Conservation (phyloP, 1,284 basidiomycete genomes). For the Gastroboletus turbinatus region DNA sequence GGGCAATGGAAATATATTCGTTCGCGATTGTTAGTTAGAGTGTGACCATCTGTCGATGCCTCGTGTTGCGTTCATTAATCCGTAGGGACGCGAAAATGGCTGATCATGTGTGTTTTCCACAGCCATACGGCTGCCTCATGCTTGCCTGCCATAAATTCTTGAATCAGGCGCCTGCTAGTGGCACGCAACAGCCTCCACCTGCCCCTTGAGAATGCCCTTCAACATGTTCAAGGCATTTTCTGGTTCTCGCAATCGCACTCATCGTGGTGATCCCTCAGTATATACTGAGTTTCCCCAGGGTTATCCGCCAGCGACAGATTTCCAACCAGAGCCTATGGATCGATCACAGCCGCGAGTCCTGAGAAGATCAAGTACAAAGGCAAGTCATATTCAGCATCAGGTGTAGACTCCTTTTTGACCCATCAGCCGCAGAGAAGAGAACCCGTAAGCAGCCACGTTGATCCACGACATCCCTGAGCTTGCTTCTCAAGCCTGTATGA, state of each 20-base stretch:
- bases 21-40: constrained; percentile 1
- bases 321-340: constrained; percentile 24
- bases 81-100: background rate
- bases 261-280: constrained; percentile 27
- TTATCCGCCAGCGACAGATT: constrained; percentile 30
- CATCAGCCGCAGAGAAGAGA: constrained; percentile 29
- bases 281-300: constrained; percentile 33
- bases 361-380: constrained; percentile 33
- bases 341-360: constrained; percentile 27
- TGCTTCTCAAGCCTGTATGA: constrained; percentile 6
- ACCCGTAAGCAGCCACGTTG: constrained; percentile 26
- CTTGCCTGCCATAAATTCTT: constrained; percentile 31
- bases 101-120: constrained; percentile 2
- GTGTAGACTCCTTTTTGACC: constrained; percentile 13
- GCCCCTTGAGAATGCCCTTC: constrained; percentile 36
- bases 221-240: constrained; percentile 40
- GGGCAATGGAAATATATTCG: background rate
- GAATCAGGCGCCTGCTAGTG: constrained; percentile 4
- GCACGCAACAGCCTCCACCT: constrained; percentile 9
- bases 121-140: constrained; percentile 32
- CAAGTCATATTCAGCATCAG: constrained; percentile 10
- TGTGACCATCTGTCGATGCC: background rate
- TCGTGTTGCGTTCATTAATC: constrained; percentile 13
- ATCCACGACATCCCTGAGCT: background rate
- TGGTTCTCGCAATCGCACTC: constrained; percentile 34